Evolutionary conservation across 768 basidiomycete genomes (phyloP), one percentile per base, ranked within the genome.

Genomic region (Xanthoconium stramineum): DNA sequence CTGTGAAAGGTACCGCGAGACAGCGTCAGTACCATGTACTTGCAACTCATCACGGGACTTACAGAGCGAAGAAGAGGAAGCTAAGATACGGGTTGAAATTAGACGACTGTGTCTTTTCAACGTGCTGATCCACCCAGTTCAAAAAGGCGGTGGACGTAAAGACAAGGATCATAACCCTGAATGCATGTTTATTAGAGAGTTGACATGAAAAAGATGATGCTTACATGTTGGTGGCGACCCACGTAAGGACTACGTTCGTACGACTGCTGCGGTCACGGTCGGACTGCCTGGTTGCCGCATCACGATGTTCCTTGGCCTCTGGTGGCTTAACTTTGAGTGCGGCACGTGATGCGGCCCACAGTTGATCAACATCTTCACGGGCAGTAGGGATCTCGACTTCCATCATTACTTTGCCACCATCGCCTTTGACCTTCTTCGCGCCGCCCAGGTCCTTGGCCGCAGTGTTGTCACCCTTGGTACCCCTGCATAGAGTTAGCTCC

Each of bases 381-480:
- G 81, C 81, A 19, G 91, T 90, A 1, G 88, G 87, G 14, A 96
- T 67, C 64, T 91, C 88, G 45, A 95, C 88, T 70, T 94, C 93
- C 75, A 93, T 82, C 63, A 94, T 75, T 45, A 89, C 89, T 64
- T 94, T 88, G 50, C 94, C 94, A 68, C 87, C 85, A 36, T 88
- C 86, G 52, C 82, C 84, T 75, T 90, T 88, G 57, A 92, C 78
- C 71, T 94, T 94, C 79, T 94, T 94, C 2, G 92, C 94, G 11
- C 88, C 85, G 54, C 94, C 94, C 12, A 96, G 80, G 68, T 96
- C 93, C 72, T 95, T 94, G 14, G 85, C 75, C 12, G 91, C 76
- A 39, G 89, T 89, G 62, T 94, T 94, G 74, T 94, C 91, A 58
- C 94, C 93, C 67, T 95, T 93, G 30, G 94, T 95, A 57, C 94